Evolutionary conservation across 805 yeast species (phyloP).

Genomic region (Ogataea nonfermentans): DNA sequence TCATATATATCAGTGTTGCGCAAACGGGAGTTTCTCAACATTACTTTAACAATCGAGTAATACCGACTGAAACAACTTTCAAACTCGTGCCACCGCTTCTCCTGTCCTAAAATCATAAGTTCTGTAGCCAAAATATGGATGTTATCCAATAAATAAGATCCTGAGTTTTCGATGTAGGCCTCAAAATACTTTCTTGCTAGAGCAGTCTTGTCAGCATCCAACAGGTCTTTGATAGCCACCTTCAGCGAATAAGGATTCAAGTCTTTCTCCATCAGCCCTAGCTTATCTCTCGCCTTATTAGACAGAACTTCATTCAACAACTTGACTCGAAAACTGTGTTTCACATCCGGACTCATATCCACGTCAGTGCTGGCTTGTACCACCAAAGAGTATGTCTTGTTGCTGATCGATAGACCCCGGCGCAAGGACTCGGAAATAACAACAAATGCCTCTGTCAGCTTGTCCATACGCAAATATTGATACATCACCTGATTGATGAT

Average conservation of each 20-base stretch:
- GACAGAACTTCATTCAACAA: conserved; percentile 26
- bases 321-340: conserved; percentile 17
- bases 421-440: conserved; percentile 21
- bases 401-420: conserved; percentile 15
- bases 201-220: conserved; percentile 19
- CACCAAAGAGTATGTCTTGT: conserved; percentile 31
- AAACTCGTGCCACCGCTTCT: conserved; percentile 34
- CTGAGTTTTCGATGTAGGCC: conserved; percentile 25
- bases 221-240: conserved; percentile 18
- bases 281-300: conserved; percentile 18
- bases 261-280: conserved; percentile 26
- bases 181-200: conserved; percentile 31
- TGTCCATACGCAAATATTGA: conserved; percentile 19
- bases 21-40: conserved; percentile 19
- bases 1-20: conserved; percentile 2
- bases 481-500: conserved; percentile 30
- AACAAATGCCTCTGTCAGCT: conserved; percentile 19
- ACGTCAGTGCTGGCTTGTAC: conserved; percentile 25
- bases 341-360: conserved; percentile 1
- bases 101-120: conserved; percentile 31
- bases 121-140: conserved; percentile 29
- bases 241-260: conserved; percentile 28
- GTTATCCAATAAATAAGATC: conserved; percentile 27
- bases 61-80: conserved; percentile 29
- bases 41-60: conserved; percentile 16